Base-by-base conservation (phyloP, 1,284 basidiomycete genomes). In the Malassezia sp. region DNA sequence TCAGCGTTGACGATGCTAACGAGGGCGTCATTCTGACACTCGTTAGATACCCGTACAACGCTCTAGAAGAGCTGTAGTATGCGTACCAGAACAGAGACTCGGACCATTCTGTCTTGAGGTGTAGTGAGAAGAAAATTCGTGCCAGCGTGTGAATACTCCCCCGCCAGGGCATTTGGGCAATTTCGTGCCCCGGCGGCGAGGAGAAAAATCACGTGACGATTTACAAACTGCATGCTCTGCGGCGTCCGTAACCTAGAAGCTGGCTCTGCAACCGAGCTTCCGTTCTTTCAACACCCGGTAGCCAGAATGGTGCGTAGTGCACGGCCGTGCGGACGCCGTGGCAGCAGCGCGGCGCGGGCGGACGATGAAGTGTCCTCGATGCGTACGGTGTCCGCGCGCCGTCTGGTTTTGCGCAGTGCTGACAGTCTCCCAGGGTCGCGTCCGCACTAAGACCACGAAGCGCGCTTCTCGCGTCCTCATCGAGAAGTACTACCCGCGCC, bases 361-460 rank as follows among this genome's bases (percentile, higher is more conserved):
- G n/a, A n/a, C n/a, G n/a, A n/a, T n/a, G n/a, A n/a, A n/a, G n/a
- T n/a, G n/a, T n/a, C n/a, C n/a, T n/a, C n/a, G n/a, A n/a, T n/a
- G n/a, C n/a, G n/a, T n/a, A n/a, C n/a, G n/a, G n/a, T n/a, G n/a
- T n/a, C n/a, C n/a, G n/a, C n/a, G n/a, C n/a, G n/a, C n/a, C n/a
- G n/a, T n/a, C n/a, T n/a, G n/a, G n/a, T n/a, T n/a, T n/a, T n/a
- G n/a, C n/a, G n/a, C n/a, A n/a, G n/a, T 10, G 20, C 48, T 50
- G 45, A 50, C 48, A 38, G 18, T 29, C 3, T 32, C 9, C 17
- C 38, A 95, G 91, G 93, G 93, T 76, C 89, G 91, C 72, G 91
- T 99, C 78, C 86, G 91, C 73, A 99, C 91, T 71, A 99, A 99
- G 79, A 99, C 91, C 64, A 91, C 90, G 74, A 99, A 97, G 81